A percentile compares a stretch with the other conserved stretches of the same genome.
phyloP scores from a whole-genome alignment of 192 early-diverging fungal genomes.

The Linnemannia exigua region DNA sequence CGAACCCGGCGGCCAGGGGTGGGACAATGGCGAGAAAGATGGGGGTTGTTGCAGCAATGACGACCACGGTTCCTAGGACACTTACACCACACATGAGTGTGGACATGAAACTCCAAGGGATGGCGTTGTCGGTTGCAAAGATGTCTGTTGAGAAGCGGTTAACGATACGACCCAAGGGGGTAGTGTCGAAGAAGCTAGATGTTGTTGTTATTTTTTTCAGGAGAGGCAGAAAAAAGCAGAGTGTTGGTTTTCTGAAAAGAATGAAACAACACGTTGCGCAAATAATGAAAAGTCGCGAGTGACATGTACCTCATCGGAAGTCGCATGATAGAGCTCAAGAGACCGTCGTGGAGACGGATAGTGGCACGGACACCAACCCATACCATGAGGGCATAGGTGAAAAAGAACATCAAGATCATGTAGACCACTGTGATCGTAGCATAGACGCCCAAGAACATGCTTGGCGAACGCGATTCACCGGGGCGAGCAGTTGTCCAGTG shows the following conservation, averaged over 20 bases:
- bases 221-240: too few relatives aligned
- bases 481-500: constrained; percentile 60
- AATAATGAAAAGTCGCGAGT: too few relatives aligned
- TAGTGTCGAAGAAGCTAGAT: constrained; percentile 74
- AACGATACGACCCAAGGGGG: constrained; percentile 77
- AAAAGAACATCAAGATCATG: not conserved
- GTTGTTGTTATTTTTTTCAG: too few relatives aligned
- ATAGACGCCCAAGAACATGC: constrained; percentile 22
- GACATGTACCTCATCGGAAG: constrained; percentile 69
- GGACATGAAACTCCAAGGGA: constrained; percentile 64
- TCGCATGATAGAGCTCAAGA: constrained; percentile 73
- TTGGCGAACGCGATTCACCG: not conserved
- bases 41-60: constrained; percentile 55
- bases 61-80: constrained; percentile 53
- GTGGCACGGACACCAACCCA: constrained; percentile 66
- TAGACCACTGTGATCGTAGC: constrained; percentile 58
- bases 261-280: too few relatives aligned
- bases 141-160: constrained; percentile 79
- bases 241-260: not conserved
- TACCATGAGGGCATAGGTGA: constrained; percentile 14
- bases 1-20: constrained; percentile 55
- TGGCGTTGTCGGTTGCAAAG: constrained; percentile 62
- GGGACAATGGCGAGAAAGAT: constrained; percentile 5
- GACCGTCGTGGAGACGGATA: constrained; percentile 62
- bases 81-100: constrained; percentile 56